These are phyloP conservation scores for Ustilaginoidea virens DNA, from an alignment of 2,329 filamentous ascomycete species.

Conservation along the genomic window DNA sequence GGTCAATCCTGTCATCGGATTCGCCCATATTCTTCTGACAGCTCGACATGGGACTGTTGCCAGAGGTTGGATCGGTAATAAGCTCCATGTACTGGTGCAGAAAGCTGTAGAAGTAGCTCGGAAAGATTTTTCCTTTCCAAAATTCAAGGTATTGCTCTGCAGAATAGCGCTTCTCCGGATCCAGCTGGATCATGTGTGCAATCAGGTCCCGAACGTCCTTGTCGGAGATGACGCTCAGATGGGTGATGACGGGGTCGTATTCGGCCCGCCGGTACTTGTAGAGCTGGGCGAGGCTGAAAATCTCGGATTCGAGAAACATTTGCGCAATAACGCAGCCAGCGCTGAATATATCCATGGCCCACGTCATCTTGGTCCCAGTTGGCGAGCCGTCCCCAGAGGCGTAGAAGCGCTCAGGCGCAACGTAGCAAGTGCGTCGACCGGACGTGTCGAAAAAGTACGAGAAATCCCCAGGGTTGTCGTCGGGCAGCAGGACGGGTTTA, in stretches of 20 bases:
- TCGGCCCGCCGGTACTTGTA: constrained; percentile 89
- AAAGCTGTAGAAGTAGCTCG: constrained; percentile 93
- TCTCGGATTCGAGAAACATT: constrained; percentile 83
- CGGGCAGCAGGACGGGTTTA: constrained; percentile 84
- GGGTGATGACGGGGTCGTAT: constrained; percentile 71
- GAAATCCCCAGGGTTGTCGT: constrained; percentile 94
- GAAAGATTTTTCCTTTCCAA: constrained; percentile 85
- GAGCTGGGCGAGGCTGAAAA: constrained; percentile 94
- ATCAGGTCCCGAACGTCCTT: constrained; percentile 78
- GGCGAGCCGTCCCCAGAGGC: constrained; percentile 51
- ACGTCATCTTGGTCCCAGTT: constrained; percentile 45
- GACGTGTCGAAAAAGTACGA: constrained; percentile 97
- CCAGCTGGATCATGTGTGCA: constrained; percentile 87
- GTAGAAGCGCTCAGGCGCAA: constrained; percentile 86
- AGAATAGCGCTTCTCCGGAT: constrained; percentile 81
- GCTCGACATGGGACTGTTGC: constrained; percentile 54
- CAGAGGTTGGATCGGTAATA: constrained; percentile 79
- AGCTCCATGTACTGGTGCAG: constrained; percentile 95
- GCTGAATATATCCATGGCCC: constrained; percentile 99
- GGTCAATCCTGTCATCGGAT: constrained; percentile 84
- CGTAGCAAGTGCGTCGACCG: constrained; percentile 79
- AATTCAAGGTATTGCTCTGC: constrained; percentile 90
- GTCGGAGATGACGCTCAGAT: constrained; percentile 77
- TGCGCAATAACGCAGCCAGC: constrained; percentile 94
- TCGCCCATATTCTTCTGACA: constrained; percentile 60